These are phyloP conservation scores for Yamadazyma atmosphaerica DNA, from an alignment of 1,139 yeast genomes.

Conservation along the genomic window DNA sequence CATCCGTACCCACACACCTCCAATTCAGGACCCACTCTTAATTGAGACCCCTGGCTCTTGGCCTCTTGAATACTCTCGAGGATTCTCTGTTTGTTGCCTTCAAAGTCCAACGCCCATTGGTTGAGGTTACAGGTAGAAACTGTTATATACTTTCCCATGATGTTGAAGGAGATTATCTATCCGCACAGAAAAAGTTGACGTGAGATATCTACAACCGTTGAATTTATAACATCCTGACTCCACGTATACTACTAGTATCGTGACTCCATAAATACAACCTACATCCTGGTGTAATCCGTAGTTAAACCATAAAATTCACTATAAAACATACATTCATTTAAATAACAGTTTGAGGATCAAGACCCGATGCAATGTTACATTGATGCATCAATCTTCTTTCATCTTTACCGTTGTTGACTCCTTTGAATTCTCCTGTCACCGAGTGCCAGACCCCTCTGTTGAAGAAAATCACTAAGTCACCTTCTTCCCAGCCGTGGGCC, in stretches of 20 bases:
- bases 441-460: constrained; percentile 91
- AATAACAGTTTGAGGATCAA: constrained; percentile 50
- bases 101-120: constrained; percentile 99
- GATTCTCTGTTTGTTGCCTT: constrained; percentile 92
- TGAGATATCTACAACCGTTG: too few species aligned
- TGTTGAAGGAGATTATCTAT: too few species aligned
- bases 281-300: too few species aligned
- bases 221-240: too few species aligned
- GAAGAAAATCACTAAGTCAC: constrained; percentile 81
- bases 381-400: constrained; percentile 89
- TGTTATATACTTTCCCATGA: constrained; percentile 58
- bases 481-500: constrained; percentile 79
- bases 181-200: too few species aligned
- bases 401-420: constrained; percentile 50
- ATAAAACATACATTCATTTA: constrained; percentile 2
- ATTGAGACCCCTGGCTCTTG: constrained; percentile 68
- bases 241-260: too few species aligned
- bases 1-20: constrained; percentile 96
- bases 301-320: too few species aligned
- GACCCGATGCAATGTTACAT: constrained; percentile 84
- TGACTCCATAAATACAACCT: too few species aligned
- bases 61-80: constrained; percentile 77
- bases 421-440: constrained; percentile 81
- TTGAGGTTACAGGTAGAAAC: constrained; percentile 72
- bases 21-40: constrained; percentile 95